Conservation (phyloP, 148 eudicot genomes). For the Rhododendron kiyosumense region DNA sequence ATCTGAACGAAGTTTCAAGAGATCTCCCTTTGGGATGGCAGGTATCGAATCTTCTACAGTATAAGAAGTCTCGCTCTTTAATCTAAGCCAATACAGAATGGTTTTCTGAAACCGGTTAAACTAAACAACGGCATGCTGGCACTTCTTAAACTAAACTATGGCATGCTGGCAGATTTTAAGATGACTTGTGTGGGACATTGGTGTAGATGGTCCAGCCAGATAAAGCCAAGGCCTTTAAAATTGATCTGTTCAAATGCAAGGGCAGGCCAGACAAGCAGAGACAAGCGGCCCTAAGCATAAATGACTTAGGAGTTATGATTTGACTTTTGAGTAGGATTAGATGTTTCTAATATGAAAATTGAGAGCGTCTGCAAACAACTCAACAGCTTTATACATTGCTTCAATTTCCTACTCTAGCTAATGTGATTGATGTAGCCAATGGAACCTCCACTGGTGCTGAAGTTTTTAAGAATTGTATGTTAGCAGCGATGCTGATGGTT, state of each 20-base stretch:
- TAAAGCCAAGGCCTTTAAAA: not conserved
- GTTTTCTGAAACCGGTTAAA: not conserved
- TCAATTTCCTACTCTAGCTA: not conserved
- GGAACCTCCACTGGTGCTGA: not conserved
- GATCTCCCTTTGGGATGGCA: slow-evolving; percentile 94
- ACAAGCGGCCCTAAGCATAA: not conserved
- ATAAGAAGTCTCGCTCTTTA: not conserved
- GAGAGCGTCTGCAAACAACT: not conserved
- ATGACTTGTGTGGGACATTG: not conserved
- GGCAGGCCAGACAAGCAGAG: not conserved
- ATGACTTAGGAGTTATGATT: not conserved
- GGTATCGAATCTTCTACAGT: slow-evolving; percentile 31
- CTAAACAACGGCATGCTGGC: not conserved
- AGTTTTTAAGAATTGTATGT: not conserved
- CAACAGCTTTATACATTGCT: not conserved
- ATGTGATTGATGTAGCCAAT: not conserved
- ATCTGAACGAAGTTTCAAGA: slow-evolving; percentile 49
- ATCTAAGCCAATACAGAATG: not conserved
- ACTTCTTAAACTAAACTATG: not conserved
- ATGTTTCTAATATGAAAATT: not conserved
- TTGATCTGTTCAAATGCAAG: not conserved
- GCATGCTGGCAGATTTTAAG: not conserved
- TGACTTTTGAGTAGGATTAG: not conserved
- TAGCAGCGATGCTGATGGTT: not conserved
- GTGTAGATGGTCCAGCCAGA: not conserved